These are phyloP conservation scores for Pseudocercospora cruenta DNA, from an alignment of 2,329 filamentous ascomycete species.

Conservation along the genomic window DNA sequence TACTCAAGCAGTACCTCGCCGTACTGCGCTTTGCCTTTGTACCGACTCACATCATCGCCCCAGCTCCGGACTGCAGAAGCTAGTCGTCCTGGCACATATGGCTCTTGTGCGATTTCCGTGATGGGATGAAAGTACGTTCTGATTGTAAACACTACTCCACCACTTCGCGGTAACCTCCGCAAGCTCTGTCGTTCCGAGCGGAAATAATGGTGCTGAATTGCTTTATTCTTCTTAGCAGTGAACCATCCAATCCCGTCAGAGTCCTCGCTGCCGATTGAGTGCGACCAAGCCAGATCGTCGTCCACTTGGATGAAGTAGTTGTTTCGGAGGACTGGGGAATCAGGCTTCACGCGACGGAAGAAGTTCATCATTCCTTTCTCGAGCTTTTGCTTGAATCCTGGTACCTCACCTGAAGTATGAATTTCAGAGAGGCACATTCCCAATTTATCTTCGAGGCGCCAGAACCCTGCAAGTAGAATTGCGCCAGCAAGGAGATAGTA, in stretches of 20 bases:
- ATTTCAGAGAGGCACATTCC: constrained; percentile 79
- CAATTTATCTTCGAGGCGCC: constrained; percentile 79
- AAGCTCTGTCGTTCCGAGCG: constrained; percentile 75
- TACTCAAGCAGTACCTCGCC: constrained; percentile 74
- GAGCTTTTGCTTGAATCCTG: constrained; percentile 70
- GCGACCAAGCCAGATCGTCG: constrained; percentile 73
- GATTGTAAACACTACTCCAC: constrained; percentile 70
- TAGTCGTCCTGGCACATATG: constrained; percentile 75
- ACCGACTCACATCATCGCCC: constrained; percentile 72
- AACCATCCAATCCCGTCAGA: constrained; percentile 66
- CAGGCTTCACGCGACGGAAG: constrained; percentile 71
- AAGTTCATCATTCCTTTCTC: constrained; percentile 81
- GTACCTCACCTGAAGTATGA: constrained; percentile 76
- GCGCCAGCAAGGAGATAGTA: constrained; percentile 80
- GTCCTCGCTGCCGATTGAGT: constrained; percentile 76
- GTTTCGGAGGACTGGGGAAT: constrained; percentile 69
- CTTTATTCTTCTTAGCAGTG: constrained; percentile 73
- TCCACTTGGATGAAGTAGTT: constrained; percentile 92
- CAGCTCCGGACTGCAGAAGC: constrained; percentile 80
- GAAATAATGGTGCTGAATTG: constrained; percentile 75
- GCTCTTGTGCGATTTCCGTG: constrained; percentile 68
- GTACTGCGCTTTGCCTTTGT: constrained; percentile 79
- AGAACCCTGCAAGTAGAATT: constrained; percentile 79
- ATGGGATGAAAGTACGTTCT: constrained; percentile 78
- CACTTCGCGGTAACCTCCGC: constrained; percentile 56